phyloP scores from a whole-genome alignment of 192 early-diverging fungal genomes.

The Backusella australiensis region DNA sequence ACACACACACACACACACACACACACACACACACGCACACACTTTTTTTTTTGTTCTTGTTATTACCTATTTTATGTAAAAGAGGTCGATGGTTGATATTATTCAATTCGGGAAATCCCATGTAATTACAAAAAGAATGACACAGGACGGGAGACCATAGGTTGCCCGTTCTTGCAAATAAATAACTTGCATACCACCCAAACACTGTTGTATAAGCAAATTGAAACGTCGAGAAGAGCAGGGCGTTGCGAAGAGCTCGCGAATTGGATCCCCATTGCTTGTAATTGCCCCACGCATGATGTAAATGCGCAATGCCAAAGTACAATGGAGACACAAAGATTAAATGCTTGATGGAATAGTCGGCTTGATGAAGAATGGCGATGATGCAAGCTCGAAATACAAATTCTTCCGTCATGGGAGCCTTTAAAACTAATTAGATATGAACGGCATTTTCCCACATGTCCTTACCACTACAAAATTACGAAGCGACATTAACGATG shows the following conservation, averaged over 20 bases:
- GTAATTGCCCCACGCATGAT: conserved; percentile 64
- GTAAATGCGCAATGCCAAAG: conserved; percentile 77
- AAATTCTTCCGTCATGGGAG: conserved; percentile 71
- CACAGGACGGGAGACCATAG: conserved; percentile 48
- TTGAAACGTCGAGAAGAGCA: conserved; percentile 48
- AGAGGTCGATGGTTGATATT: background rate
- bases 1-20: too few species aligned
- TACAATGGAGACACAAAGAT: conserved; percentile 62
- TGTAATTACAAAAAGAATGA: conserved; percentile 75
- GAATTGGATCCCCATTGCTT: conserved; percentile 35
- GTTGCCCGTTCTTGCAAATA: conserved; percentile 59
- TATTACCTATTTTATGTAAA: conserved; percentile 9
- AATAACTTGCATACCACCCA: conserved; percentile 74
- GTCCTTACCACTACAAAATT: conserved; percentile 48
- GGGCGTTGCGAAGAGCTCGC: conserved; percentile 38
- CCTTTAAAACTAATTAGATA: conserved; percentile 37
- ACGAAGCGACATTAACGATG: conserved; percentile 31
- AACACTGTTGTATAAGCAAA: conserved; percentile 75
- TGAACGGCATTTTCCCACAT: background rate
- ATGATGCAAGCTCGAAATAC: conserved; percentile 74
- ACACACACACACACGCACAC: too few species aligned
- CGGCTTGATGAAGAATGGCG: conserved; percentile 42
- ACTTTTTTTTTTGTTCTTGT: background rate
- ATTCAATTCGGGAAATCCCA: conserved; percentile 72
- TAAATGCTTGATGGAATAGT: conserved; percentile 29